phyloP scores from a whole-genome alignment of 495 filamentous ascomycete genomes.

The Lophium mytilinum region DNA sequence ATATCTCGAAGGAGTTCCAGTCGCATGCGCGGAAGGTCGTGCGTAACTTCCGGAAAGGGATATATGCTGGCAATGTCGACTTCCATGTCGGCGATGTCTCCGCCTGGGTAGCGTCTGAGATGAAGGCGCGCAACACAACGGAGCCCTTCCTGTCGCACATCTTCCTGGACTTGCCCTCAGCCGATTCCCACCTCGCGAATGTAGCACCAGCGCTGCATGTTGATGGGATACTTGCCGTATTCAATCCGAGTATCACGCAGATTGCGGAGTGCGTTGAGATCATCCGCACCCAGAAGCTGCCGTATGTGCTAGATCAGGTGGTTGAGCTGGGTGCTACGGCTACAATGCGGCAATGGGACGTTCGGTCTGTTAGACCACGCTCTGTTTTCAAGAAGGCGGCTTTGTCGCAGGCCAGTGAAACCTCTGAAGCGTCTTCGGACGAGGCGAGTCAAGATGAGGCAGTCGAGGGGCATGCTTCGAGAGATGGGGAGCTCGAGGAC shows the following conservation, averaged over 20 bases:
- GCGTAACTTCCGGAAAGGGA: constrained; percentile 55
- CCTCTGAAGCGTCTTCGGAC: background rate
- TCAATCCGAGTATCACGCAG: constrained; percentile 70
- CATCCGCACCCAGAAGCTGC: constrained; percentile 44
- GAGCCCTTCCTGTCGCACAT: constrained; percentile 58
- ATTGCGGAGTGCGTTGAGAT: constrained; percentile 52
- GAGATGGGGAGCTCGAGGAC: constrained; percentile 22
- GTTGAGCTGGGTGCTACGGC: constrained; percentile 58
- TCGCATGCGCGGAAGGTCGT: constrained; percentile 53
- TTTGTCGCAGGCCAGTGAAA: background rate
- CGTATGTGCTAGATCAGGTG: constrained; percentile 52
- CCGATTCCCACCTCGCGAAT: constrained; percentile 49
- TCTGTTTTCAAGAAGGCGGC: constrained; percentile 10
- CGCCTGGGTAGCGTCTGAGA: constrained; percentile 46
- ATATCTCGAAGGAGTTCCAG: constrained; percentile 51
- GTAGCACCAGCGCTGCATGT: constrained; percentile 49
- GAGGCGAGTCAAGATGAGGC: constrained; percentile 7
- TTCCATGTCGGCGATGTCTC: constrained; percentile 62
- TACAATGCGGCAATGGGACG: constrained; percentile 57
- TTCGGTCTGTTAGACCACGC: constrained; percentile 46
- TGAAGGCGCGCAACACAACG: constrained; percentile 22
- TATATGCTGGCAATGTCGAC: constrained; percentile 58
- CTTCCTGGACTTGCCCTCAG: constrained; percentile 62
- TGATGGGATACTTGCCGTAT: constrained; percentile 58
- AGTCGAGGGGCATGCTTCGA: constrained; percentile 6